Evolutionary conservation across 345 rosid species (phyloP).

Genomic region (Leavenworthia alabamica): DNA sequence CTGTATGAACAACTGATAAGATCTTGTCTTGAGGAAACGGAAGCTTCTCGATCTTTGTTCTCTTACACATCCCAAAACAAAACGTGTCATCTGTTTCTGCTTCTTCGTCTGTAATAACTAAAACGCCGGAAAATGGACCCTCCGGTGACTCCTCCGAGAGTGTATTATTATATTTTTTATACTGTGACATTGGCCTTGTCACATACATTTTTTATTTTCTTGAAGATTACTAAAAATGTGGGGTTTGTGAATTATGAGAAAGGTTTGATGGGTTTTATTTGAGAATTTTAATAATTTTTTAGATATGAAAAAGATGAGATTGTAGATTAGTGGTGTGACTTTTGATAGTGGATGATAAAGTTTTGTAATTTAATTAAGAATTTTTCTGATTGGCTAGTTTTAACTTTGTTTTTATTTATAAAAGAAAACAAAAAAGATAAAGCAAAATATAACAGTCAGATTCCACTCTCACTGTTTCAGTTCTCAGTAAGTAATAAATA

Average conservation of each 20-base stretch:
- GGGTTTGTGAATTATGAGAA: background rate
- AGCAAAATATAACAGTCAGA: constrained; percentile 10
- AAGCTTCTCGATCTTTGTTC: constrained; percentile 37
- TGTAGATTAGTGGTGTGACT: constrained; percentile 5
- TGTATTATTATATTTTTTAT: constrained; percentile 35
- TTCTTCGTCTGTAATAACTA: constrained; percentile 60
- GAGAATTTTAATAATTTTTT: background rate
- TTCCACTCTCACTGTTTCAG: constrained; percentile 4
- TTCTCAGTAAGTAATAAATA: background rate
- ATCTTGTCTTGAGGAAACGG: constrained; percentile 71
- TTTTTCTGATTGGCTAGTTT: constrained; percentile 7
- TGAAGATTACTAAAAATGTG: background rate
- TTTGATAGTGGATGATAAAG: constrained; percentile 29
- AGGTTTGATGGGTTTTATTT: constrained; percentile 11
- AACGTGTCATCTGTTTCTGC: constrained; percentile 50
- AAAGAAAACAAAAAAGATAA: constrained; percentile 15
- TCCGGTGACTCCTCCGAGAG: constrained; percentile 50
- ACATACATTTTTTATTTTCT: constrained; percentile 39
- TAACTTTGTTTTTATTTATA: background rate
- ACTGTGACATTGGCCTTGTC: constrained; percentile 53
- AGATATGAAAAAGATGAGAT: background rate
- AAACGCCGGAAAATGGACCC: constrained; percentile 55
- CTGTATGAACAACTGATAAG: constrained; percentile 41
- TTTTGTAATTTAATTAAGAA: constrained; percentile 1
- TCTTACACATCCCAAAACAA: constrained; percentile 48